Evolutionary conservation across 805 yeast species (phyloP).

Genomic region (Zygosaccharomyces siamensis): DNA sequence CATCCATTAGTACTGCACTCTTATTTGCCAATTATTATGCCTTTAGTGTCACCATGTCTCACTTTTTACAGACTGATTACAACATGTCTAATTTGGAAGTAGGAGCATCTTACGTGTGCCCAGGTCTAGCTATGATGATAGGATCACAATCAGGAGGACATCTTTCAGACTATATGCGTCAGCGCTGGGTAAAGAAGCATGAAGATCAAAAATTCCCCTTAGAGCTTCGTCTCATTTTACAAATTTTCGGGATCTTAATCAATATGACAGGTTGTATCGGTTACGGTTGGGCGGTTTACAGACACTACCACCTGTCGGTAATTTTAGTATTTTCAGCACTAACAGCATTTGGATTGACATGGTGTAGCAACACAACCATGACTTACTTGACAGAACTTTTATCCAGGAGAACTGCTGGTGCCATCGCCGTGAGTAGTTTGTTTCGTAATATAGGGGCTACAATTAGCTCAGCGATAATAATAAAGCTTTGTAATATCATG

Average conservation of each 20-base stretch:
- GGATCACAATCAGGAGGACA: conserved; percentile 50
- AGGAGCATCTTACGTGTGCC: conserved; percentile 48
- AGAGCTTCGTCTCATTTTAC: conserved; percentile 44
- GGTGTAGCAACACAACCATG: conserved; percentile 50
- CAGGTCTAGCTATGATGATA: conserved; percentile 44
- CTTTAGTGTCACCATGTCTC: conserved; percentile 46
- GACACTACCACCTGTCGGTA: conserved; percentile 36
- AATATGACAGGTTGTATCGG: conserved; percentile 44
- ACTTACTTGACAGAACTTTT: conserved; percentile 51
- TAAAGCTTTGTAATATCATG: conserved; percentile 34
- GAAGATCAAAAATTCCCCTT: conserved; percentile 37
- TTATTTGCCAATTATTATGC: conserved; percentile 54
- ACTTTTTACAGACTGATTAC: conserved; percentile 38
- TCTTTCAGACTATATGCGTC: conserved; percentile 40
- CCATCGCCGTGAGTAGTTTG: conserved; percentile 50
- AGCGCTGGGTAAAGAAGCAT: conserved; percentile 28
- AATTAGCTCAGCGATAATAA: conserved; percentile 44
- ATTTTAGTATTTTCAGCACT: conserved; percentile 44
- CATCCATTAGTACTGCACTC: conserved; percentile 45
- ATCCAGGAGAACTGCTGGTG: conserved; percentile 46
- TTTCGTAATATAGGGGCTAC: conserved; percentile 53
- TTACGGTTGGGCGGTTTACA: conserved; percentile 50
- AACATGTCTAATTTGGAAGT: conserved; percentile 35
- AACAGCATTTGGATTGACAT: conserved; percentile 50
- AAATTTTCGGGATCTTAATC: conserved; percentile 40